Percentiles rank a stretch among this genome's conserved stretches.
Conservation (phyloP, 2,329 filamentous ascomycete species). For the Aspergillus brunneoviolaceus region DNA sequence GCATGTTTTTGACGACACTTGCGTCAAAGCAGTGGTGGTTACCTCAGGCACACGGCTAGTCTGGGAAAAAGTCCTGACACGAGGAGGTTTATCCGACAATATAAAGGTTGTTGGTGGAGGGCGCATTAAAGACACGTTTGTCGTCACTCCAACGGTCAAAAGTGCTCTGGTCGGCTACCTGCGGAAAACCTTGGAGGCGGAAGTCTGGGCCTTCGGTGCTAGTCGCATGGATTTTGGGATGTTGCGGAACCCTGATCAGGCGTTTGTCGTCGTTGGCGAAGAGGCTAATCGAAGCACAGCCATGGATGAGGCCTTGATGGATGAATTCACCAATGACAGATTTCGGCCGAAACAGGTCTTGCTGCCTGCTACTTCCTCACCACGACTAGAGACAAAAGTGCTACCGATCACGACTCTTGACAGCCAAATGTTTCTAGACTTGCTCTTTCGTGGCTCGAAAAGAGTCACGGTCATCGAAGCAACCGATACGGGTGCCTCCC, state of each 20-base stretch:
- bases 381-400: constrained; percentile 43
- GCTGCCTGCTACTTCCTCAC: constrained; percentile 41
- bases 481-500: constrained; percentile 46
- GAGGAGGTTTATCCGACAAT: constrained; percentile 38
- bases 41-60: constrained; percentile 56
- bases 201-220: constrained; percentile 61
- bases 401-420: constrained; percentile 47
- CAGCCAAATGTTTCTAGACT: constrained; percentile 28
- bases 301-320: constrained; percentile 51
- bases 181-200: constrained; percentile 29
- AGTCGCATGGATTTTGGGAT: constrained; percentile 60
- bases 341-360: constrained; percentile 50
- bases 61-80: constrained; percentile 57
- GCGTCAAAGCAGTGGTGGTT: constrained; percentile 47
- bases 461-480: constrained; percentile 43
- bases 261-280: constrained; percentile 57
- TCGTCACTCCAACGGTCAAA: constrained; percentile 56
- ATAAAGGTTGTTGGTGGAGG: constrained; percentile 57
- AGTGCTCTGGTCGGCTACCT: constrained; percentile 48
- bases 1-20: constrained; percentile 38
- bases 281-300: constrained; percentile 48
- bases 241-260: constrained; percentile 53
- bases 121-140: constrained; percentile 47
- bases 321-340: constrained; percentile 42
- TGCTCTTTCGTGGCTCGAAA: constrained; percentile 16